Evolutionary conservation across 768 basidiomycete species (phyloP), one percentile per base, ranked within the genome.

Genomic region (Lepiota subincarnata): DNA sequence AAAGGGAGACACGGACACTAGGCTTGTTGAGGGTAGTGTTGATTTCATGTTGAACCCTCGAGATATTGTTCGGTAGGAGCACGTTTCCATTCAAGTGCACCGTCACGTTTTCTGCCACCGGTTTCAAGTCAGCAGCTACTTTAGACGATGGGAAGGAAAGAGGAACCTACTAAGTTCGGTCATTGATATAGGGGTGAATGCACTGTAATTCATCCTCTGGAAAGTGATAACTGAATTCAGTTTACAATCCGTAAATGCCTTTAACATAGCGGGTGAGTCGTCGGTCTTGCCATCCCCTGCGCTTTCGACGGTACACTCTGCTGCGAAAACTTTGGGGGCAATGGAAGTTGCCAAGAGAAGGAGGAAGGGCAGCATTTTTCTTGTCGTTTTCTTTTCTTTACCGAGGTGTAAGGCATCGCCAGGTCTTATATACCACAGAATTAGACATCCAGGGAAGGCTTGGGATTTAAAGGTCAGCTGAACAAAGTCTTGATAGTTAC

Each of bases 21-120:
- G 68, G 68, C 37, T 69, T 68, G 50, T 74, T 73, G 13, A 55
- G 60, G 1, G 72, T 73, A 24, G 60, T 58, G 47, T 74, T 73
- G 36, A 75, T 72, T 42, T 60, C 64, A 11, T 62, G 60, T 52
- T 79, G 77, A 18, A 79, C 70, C 42, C 64, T 64, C 3, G 72
- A 62, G 14, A 78, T 70, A 57, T 76, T 71, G 35, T 68, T 68
- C 0, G 77, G 77, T 6, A 78, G 70, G 53, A 72, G 62, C 24
- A 78, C 58, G 57, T 77, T 79, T 6, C 76, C 76, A 26, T 73
- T 63, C 11, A 79, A 52, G 24, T 63, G 66, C 13, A 78, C 68
- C 6, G 70, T 66, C n/a, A 77, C 74, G 53, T 75, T 73, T 44
- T 64, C 72, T 72, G 53, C 3, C 45, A 14, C 34, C 3, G 37